Base-by-base conservation (phyloP, 2,329 filamentous ascomycete genomes). In the Bipolaris sorokiniana region DNA sequence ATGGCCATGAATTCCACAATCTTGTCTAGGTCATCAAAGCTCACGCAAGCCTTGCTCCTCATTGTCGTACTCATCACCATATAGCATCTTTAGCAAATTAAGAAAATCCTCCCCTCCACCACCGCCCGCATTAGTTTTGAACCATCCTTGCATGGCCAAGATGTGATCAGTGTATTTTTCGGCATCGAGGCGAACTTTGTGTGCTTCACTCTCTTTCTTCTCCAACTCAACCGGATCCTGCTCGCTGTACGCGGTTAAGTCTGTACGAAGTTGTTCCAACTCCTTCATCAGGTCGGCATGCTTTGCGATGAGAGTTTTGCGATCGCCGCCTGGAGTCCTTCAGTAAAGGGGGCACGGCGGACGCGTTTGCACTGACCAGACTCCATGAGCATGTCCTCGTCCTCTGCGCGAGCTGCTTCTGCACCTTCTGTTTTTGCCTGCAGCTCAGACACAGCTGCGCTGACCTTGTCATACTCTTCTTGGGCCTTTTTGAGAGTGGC, bases 51-150 rank as follows among this genome's bases (percentile, higher is more conserved):
- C 80, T 45, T 80, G 79, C 37, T 81, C 83, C 53, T 87, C 84
- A 53, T 82, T 73, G 51, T 80, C 81, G 65, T 80, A 85, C 64
- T 86, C 83, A 20, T 80, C 79, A 7, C 80, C 82, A 62, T 86
- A 87, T 47, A 78, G 79, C 42, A 77, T 74, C 51, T 73, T 76
- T 65, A 79, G 77, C 15, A 84, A 68, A 3, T 60, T 63, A n/a
- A 75, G 64, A 18, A 85, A 62, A 5, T 82, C 81, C 40, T 76
- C 71, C 65, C 84, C 81, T 2, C 70, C 70, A 64, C 84, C 81
- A 2, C 70, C 69, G 16, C 59, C 59, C 10, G 11, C 65, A 58
- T 50, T 71, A 72, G 28, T 13, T 64, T 74, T 76, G 38, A 81
- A 60, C 77, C 77, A 82, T 26, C 71, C 65, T 56, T 82, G 80